phyloP scores from a whole-genome alignment of 1,284 basidiomycete genomes.

The Moesziomyces globuligerus region DNA sequence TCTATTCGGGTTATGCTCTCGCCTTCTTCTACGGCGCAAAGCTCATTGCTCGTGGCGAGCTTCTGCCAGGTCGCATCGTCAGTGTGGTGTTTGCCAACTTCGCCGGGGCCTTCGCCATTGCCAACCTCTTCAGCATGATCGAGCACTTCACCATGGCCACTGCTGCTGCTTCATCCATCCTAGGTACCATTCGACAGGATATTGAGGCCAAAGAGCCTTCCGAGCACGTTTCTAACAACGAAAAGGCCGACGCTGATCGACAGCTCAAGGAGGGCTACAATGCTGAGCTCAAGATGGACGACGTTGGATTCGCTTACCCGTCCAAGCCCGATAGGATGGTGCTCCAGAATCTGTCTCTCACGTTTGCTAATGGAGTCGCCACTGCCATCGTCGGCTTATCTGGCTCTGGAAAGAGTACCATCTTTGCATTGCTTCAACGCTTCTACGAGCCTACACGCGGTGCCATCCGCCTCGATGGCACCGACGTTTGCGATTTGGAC shows the following conservation, averaged over 20 bases:
- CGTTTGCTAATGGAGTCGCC: slow-evolving; percentile 59
- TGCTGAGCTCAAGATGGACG: slow-evolving; percentile 73
- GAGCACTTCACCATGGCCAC: slow-evolving; percentile 41
- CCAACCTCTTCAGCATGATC: slow-evolving; percentile 38
- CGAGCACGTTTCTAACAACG: too few species aligned
- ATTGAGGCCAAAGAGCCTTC: not conserved
- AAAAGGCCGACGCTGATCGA: too few species aligned
- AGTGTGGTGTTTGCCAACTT: slow-evolving; percentile 48
- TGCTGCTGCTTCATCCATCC: slow-evolving; percentile 25
- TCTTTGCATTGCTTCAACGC: slow-evolving; percentile 66
- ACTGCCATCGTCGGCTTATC: slow-evolving; percentile 70
- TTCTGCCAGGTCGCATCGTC: slow-evolving; percentile 26
- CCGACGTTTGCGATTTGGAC: slow-evolving; percentile 81
- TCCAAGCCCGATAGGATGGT: slow-evolving; percentile 86
- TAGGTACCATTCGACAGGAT: slow-evolving; percentile 13
- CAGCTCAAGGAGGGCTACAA: not conserved
- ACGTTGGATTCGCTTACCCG: slow-evolving; percentile 88
- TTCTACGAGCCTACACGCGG: slow-evolving; percentile 76
- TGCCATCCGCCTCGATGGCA: slow-evolving; percentile 77
- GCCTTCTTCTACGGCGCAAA: slow-evolving; percentile 43
- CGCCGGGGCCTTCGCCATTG: slow-evolving; percentile 42
- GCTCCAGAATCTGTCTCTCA: slow-evolving; percentile 74
- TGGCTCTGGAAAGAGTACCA: slow-evolving; percentile 55
- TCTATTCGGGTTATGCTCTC: slow-evolving; percentile 43
- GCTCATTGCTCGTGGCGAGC: slow-evolving; percentile 10